phyloP scores from a whole-genome alignment of 805 yeast species.

The Wickerhamiella vanderwaltii region DNA sequence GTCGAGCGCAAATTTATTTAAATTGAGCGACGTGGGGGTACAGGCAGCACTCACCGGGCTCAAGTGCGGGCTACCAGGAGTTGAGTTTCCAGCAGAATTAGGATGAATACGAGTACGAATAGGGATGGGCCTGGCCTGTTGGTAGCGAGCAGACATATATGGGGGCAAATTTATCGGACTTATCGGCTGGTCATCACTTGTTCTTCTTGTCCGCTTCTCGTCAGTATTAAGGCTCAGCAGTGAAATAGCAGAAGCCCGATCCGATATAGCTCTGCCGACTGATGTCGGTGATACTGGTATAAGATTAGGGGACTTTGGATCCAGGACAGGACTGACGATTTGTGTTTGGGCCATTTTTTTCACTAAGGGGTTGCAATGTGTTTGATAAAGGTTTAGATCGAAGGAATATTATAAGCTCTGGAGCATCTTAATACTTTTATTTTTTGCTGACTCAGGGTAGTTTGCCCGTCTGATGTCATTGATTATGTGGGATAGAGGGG shows the following conservation, averaged over 20 bases:
- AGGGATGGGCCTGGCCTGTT: constrained; percentile 6
- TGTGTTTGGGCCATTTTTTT: no score
- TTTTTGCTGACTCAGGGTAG: no score
- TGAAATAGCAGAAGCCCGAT: constrained; percentile 6
- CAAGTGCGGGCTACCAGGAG: constrained; percentile 9
- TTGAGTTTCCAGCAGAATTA: neutral
- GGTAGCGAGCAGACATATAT: constrained; percentile 3
- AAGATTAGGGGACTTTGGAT: constrained; percentile 7
- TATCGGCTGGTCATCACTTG: constrained; percentile 3
- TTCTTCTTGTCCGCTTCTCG: neutral
- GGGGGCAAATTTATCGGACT: neutral
- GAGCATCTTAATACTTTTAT: no score
- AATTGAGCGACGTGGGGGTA: constrained; percentile 7
- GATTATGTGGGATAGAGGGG: no score
- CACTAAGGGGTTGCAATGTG: neutral
- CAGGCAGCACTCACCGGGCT: constrained; percentile 9
- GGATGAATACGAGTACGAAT: constrained; percentile 7
- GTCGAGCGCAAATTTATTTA: constrained; percentile 3
- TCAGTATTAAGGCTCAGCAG: neutral
- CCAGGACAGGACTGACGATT: neutral
- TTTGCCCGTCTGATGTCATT: no score
- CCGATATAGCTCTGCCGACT: neutral
- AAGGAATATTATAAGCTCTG: no score
- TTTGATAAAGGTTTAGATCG: no score
- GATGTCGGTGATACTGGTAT: constrained; percentile 4